Percentiles rank a stretch among this genome's conserved stretches.
Conservation (phyloP, 805 yeast species). For the Candida wancherniae region DNA sequence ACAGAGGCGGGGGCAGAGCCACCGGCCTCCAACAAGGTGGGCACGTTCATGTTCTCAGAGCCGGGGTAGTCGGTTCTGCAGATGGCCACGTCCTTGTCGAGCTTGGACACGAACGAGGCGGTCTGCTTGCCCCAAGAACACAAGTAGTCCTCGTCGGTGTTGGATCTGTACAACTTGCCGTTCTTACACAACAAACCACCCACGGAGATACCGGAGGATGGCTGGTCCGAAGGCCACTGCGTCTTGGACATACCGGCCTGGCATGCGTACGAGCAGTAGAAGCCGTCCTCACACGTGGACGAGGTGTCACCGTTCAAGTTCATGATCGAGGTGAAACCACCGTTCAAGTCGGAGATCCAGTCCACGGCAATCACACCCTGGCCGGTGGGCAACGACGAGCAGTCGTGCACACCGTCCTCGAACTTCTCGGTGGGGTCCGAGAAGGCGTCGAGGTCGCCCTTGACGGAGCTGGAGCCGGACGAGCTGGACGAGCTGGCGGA, state of each 20-base stretch:
- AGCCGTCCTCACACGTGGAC: slow-evolving; percentile 53
- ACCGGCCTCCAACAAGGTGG: slow-evolving; percentile 59
- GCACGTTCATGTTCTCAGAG: slow-evolving; percentile 74
- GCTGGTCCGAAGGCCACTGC: slow-evolving; percentile 71
- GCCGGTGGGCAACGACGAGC: slow-evolving; percentile 19
- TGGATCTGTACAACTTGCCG: slow-evolving; percentile 61
- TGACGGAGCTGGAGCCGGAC: slow-evolving; percentile 4
- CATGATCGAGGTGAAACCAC: slow-evolving; percentile 43
- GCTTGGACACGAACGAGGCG: slow-evolving; percentile 50
- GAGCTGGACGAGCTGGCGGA: slow-evolving; percentile 3
- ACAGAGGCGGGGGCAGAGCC: slow-evolving; percentile 45
- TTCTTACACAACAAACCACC: slow-evolving; percentile 64
- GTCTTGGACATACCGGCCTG: slow-evolving; percentile 79
- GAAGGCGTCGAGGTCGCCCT: slow-evolving; percentile 17
- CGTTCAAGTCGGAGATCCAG: slow-evolving; percentile 26
- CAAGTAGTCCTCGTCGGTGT: slow-evolving; percentile 45
- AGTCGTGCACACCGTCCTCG: slow-evolving; percentile 20
- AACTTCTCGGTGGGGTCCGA: slow-evolving; percentile 15
- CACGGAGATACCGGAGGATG: slow-evolving; percentile 61
- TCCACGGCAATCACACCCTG: slow-evolving; percentile 19
- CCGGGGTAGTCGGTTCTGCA: slow-evolving; percentile 83
- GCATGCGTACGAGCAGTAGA: slow-evolving; percentile 74
- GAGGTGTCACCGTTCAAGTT: slow-evolving; percentile 48
- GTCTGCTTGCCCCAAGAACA: slow-evolving; percentile 62
- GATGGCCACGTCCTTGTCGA: slow-evolving; percentile 52